phyloP scores from a whole-genome alignment of 116 monocot genomes.

The Dioscorea cayenensis region DNA sequence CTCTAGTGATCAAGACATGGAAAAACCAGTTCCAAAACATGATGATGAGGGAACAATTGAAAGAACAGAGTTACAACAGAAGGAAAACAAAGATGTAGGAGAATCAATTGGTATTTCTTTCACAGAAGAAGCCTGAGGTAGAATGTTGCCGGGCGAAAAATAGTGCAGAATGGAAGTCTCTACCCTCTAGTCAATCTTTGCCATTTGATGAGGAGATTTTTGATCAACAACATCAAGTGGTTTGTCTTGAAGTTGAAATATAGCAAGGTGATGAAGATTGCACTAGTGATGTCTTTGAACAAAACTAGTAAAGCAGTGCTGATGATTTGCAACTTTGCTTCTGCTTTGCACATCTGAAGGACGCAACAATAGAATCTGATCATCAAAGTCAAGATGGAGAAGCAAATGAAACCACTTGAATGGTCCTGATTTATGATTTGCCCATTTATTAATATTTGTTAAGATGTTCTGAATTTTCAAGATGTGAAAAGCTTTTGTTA shows the following conservation, averaged over 20 bases:
- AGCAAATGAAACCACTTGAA: no score
- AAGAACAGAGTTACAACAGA: not conserved
- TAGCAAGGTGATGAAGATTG: no score
- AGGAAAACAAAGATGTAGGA: not conserved
- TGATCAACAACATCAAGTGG: not conserved
- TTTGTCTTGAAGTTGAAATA: not conserved
- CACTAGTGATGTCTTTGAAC: no score
- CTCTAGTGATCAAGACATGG: not conserved
- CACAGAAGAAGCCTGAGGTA: not conserved
- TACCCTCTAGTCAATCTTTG: not conserved
- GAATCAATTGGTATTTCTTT: not conserved
- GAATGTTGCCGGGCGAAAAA: not conserved
- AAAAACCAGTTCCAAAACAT: constrained; percentile 3
- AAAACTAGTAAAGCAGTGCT: no score
- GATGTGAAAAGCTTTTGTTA: no score
- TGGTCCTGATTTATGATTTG: no score
- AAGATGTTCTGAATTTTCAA: no score
- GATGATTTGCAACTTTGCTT: no score
- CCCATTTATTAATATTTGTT: no score
- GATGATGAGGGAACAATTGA: not conserved
- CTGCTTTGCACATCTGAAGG: no score
- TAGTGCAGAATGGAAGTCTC: not conserved
- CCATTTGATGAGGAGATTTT: not conserved
- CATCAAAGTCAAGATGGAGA: no score
- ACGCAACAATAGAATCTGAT: no score